These are phyloP conservation scores for Diaporthe humulicola DNA, from an alignment of 2,329 filamentous ascomycete genomes.

Conservation along the genomic window DNA sequence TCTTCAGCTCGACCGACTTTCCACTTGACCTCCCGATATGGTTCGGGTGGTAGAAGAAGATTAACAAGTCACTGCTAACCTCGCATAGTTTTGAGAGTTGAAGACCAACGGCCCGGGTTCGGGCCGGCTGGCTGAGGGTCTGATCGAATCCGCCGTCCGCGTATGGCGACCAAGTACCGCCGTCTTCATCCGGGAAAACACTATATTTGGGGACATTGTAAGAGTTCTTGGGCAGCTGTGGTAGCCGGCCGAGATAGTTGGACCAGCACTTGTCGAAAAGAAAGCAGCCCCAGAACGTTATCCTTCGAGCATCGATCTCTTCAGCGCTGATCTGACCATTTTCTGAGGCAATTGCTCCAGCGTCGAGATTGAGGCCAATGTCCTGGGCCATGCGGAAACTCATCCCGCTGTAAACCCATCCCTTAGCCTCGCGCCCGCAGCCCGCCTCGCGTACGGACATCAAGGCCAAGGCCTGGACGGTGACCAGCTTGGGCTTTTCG, in stretches of 20 bases:
- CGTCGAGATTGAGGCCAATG: slow-evolving; percentile 89
- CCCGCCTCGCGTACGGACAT: slow-evolving; percentile 98
- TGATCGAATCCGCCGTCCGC: slow-evolving; percentile 85
- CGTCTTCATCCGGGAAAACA: slow-evolving; percentile 90
- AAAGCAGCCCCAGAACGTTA: slow-evolving; percentile 98
- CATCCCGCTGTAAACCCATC: slow-evolving; percentile 99
- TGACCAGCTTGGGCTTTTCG: slow-evolving; percentile 87
- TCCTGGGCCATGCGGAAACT: slow-evolving; percentile 98
- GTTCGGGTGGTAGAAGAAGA: slow-evolving; percentile 90
- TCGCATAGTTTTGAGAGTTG: slow-evolving; percentile 89
- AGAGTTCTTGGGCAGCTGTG: slow-evolving; percentile 84
- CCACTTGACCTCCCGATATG: slow-evolving; percentile 74
- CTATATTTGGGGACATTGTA: slow-evolving; percentile 91
- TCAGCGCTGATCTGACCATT: slow-evolving; percentile 77
- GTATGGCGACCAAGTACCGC: slow-evolving; percentile 88
- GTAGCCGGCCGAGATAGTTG: slow-evolving; percentile 92
- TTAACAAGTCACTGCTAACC: slow-evolving; percentile 91
- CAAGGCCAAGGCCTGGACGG: slow-evolving; percentile 91
- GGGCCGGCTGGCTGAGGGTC: slow-evolving; percentile 80
- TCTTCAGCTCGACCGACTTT: slow-evolving; percentile 89
- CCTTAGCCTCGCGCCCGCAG: slow-evolving; percentile 92
- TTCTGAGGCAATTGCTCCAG: slow-evolving; percentile 72
- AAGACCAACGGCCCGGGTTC: slow-evolving; percentile 84
- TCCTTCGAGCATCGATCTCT: slow-evolving; percentile 88
- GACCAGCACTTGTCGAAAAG: slow-evolving; percentile 99